Evolutionary conservation across 75 land plant genomes (phyloP), one percentile per base, ranked within the genome.

Genomic region (Cryptomeria japonica): DNA sequence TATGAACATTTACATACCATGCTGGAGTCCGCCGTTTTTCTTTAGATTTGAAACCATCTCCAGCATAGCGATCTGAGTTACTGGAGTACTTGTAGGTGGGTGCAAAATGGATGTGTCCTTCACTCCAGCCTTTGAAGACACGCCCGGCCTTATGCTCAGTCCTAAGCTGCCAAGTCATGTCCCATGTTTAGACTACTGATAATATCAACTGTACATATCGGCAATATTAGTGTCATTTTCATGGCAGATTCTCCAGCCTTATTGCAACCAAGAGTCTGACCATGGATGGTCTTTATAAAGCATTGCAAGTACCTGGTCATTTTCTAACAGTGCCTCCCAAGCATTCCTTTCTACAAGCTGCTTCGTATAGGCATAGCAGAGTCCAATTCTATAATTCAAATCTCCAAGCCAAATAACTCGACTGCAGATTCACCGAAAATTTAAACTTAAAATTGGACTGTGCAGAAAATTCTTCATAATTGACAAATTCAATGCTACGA

Each of bases 321-420:
- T 97, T 39, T 92, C 93, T 56, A 95, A 88, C 77, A 97, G 94
- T 47, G 92, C 89, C 84, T 90, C 93, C 99, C 99, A 97, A 88
- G 95, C 94, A 46, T 94, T 93, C 90, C 92, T 94, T 84, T 92
- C 97, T 80, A 96, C 91, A 61, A 94, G 91, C 42, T 94, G 92
- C 92, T 94, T 95, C 18, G 94, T 93, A 73, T 94, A 89, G 34
- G 76, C 64, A 19, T 93, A 77, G 37, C 93, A 89, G 38, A 96
- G 91, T 44, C 96, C 93, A 72, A 97, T 92, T 0, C 99, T 92
- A 87, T 97, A 97, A 80, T 97, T 97, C 90, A 97, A 90, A 91
- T 97, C 99, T 31, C 99, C 99, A 51, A 97, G 95, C 99, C 99
- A 97, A 86, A 98, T 92, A 8, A 98, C 87, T 84, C 98, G 98